Conservation (phyloP, 2,329 filamentous ascomycete species). For the Aspergillus vadensis region DNA sequence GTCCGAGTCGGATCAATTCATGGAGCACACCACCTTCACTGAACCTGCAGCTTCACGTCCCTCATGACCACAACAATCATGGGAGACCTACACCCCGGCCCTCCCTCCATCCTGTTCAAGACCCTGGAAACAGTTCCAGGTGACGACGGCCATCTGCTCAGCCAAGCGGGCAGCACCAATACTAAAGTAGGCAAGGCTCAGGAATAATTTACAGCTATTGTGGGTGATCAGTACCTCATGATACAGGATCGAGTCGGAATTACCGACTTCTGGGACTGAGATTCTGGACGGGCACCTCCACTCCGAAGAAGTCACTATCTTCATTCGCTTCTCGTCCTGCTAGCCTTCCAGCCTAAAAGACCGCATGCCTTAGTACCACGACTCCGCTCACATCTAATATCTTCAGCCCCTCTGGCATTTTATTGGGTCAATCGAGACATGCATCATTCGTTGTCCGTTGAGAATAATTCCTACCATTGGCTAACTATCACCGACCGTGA, state of each 20-base stretch:
- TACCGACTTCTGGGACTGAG: not conserved
- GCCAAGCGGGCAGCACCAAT: not conserved
- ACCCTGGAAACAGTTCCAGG: conserved; percentile 1
- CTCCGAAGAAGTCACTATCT: not conserved
- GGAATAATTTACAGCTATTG: conserved; percentile 11
- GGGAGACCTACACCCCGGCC: not conserved
- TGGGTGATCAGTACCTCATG: conserved; percentile 15
- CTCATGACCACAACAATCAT: conserved; percentile 3
- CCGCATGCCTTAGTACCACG: conserved; percentile 6
- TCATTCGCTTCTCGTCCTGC: not conserved
- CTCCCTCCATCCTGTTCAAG: not conserved
- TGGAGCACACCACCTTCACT: not conserved
- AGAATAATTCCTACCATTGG: not conserved
- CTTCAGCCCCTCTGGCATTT: conserved; percentile 2
- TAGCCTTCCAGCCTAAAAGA: conserved; percentile 4
- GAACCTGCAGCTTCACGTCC: not conserved
- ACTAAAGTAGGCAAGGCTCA: not conserved
- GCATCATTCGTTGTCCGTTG: not conserved
- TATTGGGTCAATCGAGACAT: not conserved
- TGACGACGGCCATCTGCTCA: conserved; percentile 5
- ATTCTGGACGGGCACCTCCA: conserved; percentile 15
- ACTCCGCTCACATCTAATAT: not conserved
- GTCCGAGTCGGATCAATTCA: not conserved
- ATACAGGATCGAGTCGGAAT: conserved; percentile 12
- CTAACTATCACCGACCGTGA: not conserved